Conservation (phyloP, 1,139 yeast species). For the Suhomyces ambrosiae region DNA sequence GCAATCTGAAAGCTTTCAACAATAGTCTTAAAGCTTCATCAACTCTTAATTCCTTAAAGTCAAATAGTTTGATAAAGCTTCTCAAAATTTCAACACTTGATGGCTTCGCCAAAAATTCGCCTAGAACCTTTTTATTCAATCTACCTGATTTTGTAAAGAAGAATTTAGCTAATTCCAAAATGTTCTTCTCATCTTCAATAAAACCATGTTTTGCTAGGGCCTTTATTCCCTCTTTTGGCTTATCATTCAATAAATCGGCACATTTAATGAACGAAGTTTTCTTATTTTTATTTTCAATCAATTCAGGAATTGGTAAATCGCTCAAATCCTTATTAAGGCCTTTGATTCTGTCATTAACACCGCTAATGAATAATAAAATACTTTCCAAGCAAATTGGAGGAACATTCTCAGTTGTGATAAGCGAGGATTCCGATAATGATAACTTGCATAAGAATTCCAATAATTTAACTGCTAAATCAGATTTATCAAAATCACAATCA, state of each 20-base stretch:
- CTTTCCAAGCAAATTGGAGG: slow-evolving; percentile 96
- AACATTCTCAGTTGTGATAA: slow-evolving; percentile 76
- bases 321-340: slow-evolving; percentile 20
- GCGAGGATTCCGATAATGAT: slow-evolving; percentile 79
- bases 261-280: slow-evolving; percentile 77
- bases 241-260: slow-evolving; percentile 71
- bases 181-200: slow-evolving; percentile 54
- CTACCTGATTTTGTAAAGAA: slow-evolving; percentile 78
- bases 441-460: slow-evolving; percentile 73
- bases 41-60: slow-evolving; percentile 75
- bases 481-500: slow-evolving; percentile 89
- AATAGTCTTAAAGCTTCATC: slow-evolving; percentile 90
- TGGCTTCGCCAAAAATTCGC: slow-evolving; percentile 83
- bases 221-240: slow-evolving; percentile 74
- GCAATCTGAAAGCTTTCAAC: slow-evolving; percentile 82
- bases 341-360: slow-evolving; percentile 62
- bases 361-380: slow-evolving; percentile 66
- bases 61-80: slow-evolving; percentile 69
- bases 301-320: slow-evolving; percentile 25
- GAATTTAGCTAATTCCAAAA: slow-evolving; percentile 70
- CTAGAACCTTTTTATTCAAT: slow-evolving; percentile 82
- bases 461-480: slow-evolving; percentile 73
- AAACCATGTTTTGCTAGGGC: slow-evolving; percentile 65
- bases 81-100: slow-evolving; percentile 60
- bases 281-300: slow-evolving; percentile 53